Evolutionary conservation across 1,284 basidiomycete genomes (phyloP), one percentile per base, ranked within the genome.

Genomic region (Ceratorhiza oryzae-sativae): DNA sequence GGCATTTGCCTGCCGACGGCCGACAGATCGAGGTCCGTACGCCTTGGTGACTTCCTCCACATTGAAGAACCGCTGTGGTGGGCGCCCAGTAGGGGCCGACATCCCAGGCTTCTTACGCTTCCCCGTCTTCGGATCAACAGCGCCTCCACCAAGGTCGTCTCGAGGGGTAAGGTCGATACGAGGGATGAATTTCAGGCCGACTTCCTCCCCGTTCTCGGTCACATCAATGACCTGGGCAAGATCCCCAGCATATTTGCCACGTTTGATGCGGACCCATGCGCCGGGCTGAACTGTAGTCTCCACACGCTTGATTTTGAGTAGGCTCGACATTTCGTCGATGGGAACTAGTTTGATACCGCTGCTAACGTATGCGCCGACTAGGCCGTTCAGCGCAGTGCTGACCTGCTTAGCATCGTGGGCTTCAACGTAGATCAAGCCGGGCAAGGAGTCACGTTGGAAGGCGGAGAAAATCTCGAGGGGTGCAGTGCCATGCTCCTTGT

Each of bases 291-390:
- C 87, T 0, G 92, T 92, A 71, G 92, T 83, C 75, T 95, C 93
- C 78, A 95, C 92, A 82, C 97, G 96, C 84, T 96, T 97, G 77
- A 98, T 97, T 79, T 94, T 94, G 75, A 99, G 86, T 39, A 99
- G 83, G 75, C 94, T 95, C 5, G 96, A 94, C 97, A 99, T 99
- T 84, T 99, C 97, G 76, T 98, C 94, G 75, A 98, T 96, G 8
- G 96, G 96, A 0, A 99, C 95, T 46, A 98, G 87, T 48, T 88
- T 86, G 74, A 95, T 87, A 20, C 91, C 91, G 65, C 91, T 89
- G 75, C 87, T 88, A 42, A 88, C 85, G 81, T 95, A 99, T 65
- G 97, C 90, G 70, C 96, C 97, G 65, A 98, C 93, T 51, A 99
- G 89, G 39, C 96, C 97, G 71, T 89, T 86, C 79, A 94, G 88